Evolutionary conservation across 2,329 filamentous ascomycete genomes (phyloP), one percentile per base, ranked within the genome.

Genomic region (Trichoderma semiorbis): DNA sequence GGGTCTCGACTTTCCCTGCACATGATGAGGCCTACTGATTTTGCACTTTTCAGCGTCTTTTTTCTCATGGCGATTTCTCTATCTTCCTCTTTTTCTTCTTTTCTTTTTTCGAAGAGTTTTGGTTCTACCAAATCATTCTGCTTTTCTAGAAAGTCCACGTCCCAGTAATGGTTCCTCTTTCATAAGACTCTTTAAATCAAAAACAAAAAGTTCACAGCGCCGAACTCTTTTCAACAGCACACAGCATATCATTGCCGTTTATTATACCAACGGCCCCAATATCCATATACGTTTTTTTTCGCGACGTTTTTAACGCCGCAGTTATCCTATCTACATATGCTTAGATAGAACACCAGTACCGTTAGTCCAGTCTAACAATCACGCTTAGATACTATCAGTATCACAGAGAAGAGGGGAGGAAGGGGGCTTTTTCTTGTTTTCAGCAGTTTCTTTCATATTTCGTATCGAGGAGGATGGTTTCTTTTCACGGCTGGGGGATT

Each of bases 1-100:
- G 79, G 84, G 82, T 0, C 82, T 90, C 43, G 86, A 90, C 78
- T 90, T 90, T 75, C 81, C 89, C 3, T 88, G 87, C 77, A 79
- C 81, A 28, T 83, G 74, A 81, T 50, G 36, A 21, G 55, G 34
- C 39, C 14, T 18, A 4, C n/a, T 21, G 4, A 18, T 57, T 34
- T 32, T 60, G 57, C 16, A 21, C 32, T 10, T n/a, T 39, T 61
- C 11, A 53, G 47, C 47, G n/a, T 53, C 39, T 43, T 43, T 53
- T 30, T 11, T 55, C 28, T 57, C 55, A 24, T 34, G 24, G 28
- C 32, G 50, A 68, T 5, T 26, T 26, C 8, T 32, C 3, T 47
- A 24, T n/a, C 16, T 47, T 18, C 5, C 6, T 47, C 10, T 39
- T 8, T 30, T 12, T 65, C 11, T 34, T 21, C 21, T 18, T 36